Percentiles rank a stretch among this genome's conserved stretches.
These are phyloP conservation scores for Suhomyces bribrorum DNA, from an alignment of 1,139 yeast species.

Conservation along the genomic window DNA sequence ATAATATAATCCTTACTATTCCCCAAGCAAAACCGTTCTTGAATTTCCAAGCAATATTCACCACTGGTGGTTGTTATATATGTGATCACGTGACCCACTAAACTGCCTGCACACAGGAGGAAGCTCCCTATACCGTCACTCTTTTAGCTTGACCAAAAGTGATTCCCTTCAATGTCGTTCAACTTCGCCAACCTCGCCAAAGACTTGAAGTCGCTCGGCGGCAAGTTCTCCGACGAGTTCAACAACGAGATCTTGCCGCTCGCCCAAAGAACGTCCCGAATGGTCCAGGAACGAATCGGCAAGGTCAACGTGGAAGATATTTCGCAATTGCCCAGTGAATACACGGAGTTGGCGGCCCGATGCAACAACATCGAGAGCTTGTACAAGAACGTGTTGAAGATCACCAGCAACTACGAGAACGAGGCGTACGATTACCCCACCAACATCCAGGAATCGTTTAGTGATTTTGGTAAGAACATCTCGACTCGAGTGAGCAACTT, in stretches of 20 bases:
- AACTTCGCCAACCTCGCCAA: slow-evolving; percentile 46
- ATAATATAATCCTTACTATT: no score
- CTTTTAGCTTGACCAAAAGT: no score
- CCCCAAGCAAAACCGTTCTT: no score
- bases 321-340: slow-evolving; percentile 83
- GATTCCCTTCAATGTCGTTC: slow-evolving; percentile 41
- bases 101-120: not conserved
- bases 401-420: slow-evolving; percentile 69
- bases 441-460: slow-evolving; percentile 69
- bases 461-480: slow-evolving; percentile 70
- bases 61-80: no score
- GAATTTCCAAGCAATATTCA: no score
- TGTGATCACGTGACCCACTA: no score
- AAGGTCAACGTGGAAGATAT: slow-evolving; percentile 67
- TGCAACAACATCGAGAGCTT: slow-evolving; percentile 75
- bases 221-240: slow-evolving; percentile 43
- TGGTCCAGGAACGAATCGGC: slow-evolving; percentile 79
- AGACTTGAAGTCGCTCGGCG: slow-evolving; percentile 43
- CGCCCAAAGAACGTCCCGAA: slow-evolving; percentile 79
- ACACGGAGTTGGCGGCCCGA: slow-evolving; percentile 69
- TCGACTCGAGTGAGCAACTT: slow-evolving; percentile 66
- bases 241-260: slow-evolving; percentile 55
- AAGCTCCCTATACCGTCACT: not conserved
- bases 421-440: slow-evolving; percentile 90
- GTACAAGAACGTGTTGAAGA: slow-evolving; percentile 70